Conservation (phyloP, 305 asterid species). For the Stenogyne calaminthoides region DNA sequence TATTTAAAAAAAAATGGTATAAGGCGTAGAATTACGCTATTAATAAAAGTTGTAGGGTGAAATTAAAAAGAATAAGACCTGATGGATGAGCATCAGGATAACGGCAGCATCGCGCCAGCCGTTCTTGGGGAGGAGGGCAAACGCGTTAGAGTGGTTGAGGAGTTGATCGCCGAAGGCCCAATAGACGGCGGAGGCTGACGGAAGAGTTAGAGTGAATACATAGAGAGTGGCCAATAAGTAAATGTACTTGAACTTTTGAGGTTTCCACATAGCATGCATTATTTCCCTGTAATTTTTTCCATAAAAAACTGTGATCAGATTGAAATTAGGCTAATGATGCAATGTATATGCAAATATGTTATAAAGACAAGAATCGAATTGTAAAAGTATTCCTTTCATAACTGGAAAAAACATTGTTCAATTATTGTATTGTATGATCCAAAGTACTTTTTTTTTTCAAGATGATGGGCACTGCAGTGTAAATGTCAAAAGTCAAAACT, state of each 20-base stretch:
- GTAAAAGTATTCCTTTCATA: conserved; percentile 24
- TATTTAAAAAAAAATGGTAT: too few relatives aligned
- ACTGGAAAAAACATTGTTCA: conserved; percentile 33
- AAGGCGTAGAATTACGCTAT: too few relatives aligned
- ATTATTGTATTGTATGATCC: conserved; percentile 34
- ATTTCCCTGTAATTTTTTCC: conserved; percentile 51
- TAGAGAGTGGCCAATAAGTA: conserved; percentile 69
- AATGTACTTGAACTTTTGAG: conserved; percentile 68
- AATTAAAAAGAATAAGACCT: conserved; percentile 38
- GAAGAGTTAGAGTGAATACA: conserved; percentile 71
- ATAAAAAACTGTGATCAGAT: not conserved
- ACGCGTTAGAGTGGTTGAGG: conserved; percentile 72
- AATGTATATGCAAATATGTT: not conserved
- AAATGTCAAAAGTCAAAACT: conserved; percentile 18
- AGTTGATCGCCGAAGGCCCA: conserved; percentile 86
- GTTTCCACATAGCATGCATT: conserved; percentile 94
- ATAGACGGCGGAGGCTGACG: conserved; percentile 72
- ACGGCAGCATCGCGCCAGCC: conserved; percentile 84
- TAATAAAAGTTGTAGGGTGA: too few relatives aligned
- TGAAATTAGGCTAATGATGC: not conserved
- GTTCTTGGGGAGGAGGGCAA: conserved; percentile 64
- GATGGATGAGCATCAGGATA: conserved; percentile 88
- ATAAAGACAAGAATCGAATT: conserved; percentile 31
- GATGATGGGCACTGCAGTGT: conserved; percentile 25
- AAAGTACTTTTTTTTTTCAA: conserved; percentile 10